Evolutionary conservation across 352 stramenopile species (phyloP), one percentile per base, ranked within the genome.

Genomic region (Phytophthora europaea): DNA sequence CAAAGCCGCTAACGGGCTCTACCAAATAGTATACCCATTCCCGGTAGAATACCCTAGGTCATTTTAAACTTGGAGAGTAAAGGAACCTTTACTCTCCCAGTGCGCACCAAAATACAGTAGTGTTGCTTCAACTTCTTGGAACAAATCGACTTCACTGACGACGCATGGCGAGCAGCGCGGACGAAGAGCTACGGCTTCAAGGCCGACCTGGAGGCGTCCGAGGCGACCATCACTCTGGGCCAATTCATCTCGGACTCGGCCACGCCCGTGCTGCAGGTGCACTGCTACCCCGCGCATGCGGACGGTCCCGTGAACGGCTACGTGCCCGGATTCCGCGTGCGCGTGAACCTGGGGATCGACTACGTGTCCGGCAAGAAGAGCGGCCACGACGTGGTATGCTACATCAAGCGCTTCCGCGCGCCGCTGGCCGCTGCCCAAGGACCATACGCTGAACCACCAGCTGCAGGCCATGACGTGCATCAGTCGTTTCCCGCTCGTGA

Each of bases 401-500:
- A 96, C 65, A 94, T 97, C 70, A 97, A 97, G 78, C 88, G 88
- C 20, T 77, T 87, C 33, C 92, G 82, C 34, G 81, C 85, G 53
- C 79, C 88, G 36, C 69, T 97, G 33, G 82, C n/a, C n/a, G n/a
- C n/a, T n/a, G n/a, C n/a, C 79, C 28, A 89, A 78, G 48, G 89
- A 94, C 33, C 74, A 87, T 54, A 82, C 88, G 58, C 76, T 97
- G 5, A 93, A 84, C 71, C 82, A 94, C 40, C 89, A 97, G 72
- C 76, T 97, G 33, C 91, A 97, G 55, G 81, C 96, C 18, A 95
- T 97, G 88, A 95, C 68, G 85, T 96, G 54, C 91, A 97, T 28
- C 87, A 97, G 67, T 95, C 89, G 4, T 95, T 97, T 84, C 3
- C 91, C 91, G 61, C 79, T 97, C 2, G 84, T 97, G 63, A 92